Evolutionary conservation across 305 asterid species (phyloP), one percentile per base, ranked within the genome.

Genomic region (Solanum hybrid): DNA sequence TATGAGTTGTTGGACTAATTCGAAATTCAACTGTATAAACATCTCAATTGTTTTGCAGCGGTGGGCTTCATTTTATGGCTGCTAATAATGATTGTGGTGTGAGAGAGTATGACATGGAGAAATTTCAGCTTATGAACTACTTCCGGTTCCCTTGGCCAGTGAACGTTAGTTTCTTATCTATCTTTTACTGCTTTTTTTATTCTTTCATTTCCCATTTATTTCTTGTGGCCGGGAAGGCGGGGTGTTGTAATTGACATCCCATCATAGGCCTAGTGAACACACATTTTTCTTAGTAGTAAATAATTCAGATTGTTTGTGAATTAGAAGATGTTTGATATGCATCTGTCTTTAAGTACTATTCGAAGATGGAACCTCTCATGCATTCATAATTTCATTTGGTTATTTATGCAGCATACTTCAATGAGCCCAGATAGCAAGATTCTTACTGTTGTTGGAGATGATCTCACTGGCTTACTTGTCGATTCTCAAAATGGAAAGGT

Each of bases 81-180:
- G 93, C 96, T 81, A 95, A 94, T 87, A 95, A 96, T 61, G 98
- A 96, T 89, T 91, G 94, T 75, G 94, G 96, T 72, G 94, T 94
- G 87, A 92, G 98, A 94, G 97, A 95, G 87, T 95, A 95, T 81
- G 97, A 95, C 93, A 89, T 93, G 96, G 97, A 95, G 91, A 94
- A 92, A 89, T 96, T 93, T 92, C 96, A 96, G 95, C 95, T 92
- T 79, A 81, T 95, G 83, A 95, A 95, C 91, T 94, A 95, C 89
- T 94, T 95, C 93, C 90, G 85, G 57, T 95, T 94, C 91, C 95
- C 96, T 88, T 96, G 98, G 98, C 95, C 98, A 36, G 98, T 96
- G 81, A 96, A 96, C 73, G 98, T 96, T 26, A 92, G 95, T 87
- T 31, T 37, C 45, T 77, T 78, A 61, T 70, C 81, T 38, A 4